These are phyloP conservation scores for Leishmania gerbilli DNA, from an alignment of 208 protist species.

Conservation along the genomic window DNA sequence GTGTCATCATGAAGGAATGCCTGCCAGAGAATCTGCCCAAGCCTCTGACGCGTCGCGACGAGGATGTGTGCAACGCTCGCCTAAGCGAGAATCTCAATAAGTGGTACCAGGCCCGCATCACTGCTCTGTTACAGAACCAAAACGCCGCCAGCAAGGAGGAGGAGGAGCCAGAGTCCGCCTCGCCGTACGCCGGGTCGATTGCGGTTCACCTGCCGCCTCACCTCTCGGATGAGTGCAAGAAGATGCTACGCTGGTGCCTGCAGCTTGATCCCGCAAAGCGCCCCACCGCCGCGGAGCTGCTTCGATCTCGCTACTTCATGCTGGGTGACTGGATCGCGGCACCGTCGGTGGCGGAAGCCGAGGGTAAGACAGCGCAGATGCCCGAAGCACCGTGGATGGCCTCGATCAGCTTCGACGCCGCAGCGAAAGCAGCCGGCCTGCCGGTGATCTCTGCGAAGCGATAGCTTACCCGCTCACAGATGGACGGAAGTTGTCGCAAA, in stretches of 20 bases:
- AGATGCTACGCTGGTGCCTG: conserved; percentile 70
- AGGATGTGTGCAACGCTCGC: conserved; percentile 38
- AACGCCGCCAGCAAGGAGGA: conserved; percentile 32
- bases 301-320: conserved; percentile 71
- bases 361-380: conserved; percentile 6
- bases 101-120: conserved; percentile 40
- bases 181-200: conserved; percentile 20
- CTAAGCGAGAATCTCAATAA: conserved; percentile 42
- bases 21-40: conserved; percentile 28
- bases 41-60: conserved; percentile 40
- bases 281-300: conserved; percentile 67
- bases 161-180: conserved; percentile 26
- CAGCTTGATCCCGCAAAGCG: conserved; percentile 46
- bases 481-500: not conserved
- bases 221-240: conserved; percentile 62
- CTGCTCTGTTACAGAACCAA: conserved; percentile 21
- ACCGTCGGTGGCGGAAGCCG: conserved; percentile 21
- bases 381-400: conserved; percentile 58
- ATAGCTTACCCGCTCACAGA: not conserved
- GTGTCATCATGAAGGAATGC: conserved; percentile 51
- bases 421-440: conserved; percentile 37
- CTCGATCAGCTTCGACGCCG: conserved; percentile 43
- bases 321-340: conserved; percentile 64
- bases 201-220: conserved; percentile 55
- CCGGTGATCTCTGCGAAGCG: conserved; percentile 16